Evolutionary conservation across 306 rosid species (phyloP), one percentile per base, ranked within the genome.

Genomic region (Benincasa hispida): DNA sequence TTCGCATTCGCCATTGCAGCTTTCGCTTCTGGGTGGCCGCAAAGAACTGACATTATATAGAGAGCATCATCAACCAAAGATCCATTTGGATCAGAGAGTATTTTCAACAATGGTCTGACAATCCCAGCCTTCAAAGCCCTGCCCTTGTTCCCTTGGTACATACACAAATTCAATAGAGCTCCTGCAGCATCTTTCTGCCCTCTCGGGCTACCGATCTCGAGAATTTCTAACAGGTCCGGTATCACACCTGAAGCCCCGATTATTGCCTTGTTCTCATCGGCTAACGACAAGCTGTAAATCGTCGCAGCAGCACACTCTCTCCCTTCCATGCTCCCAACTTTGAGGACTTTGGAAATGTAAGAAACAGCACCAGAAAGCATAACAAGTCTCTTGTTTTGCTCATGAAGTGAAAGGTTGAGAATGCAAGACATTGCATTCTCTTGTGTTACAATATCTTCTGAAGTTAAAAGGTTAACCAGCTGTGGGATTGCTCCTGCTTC

Each of bases 101-200:
- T 92, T 63, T 86, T 88, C 84, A 90, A 75, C 79, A 94, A 78
- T 15, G 95, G 92, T 48, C 84, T 67, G 57, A 87, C 81, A 37
- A 94, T 91, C 54, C 98, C 98, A 0, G 93, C 87, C 60, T 92
- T 84, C 24, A 92, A 80, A 66, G 96, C 96, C 79, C 99, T 83
- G 48, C 92, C 97, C 75, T 90, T 94, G 92, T 94, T 94, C 22
- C 97, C 95, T 83, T 92, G 96, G 78, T 92, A 92, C 77, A 92
- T 90, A 83, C 97, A 94, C 77, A 94, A 80, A 82, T 90, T 92
- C 86, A 92, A 92, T 78, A 94, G 78, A 1, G 99, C 97, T 10
- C 96, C 89, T 39, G 96, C 96, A 14, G 99, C 97, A 24, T 94
- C 99, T 61, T 92, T 94, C 91, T 90, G 88, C 73, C 97, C 97